phyloP scores from a whole-genome alignment of 2,329 filamentous ascomycete species.

The Colletotrichum sp. region DNA sequence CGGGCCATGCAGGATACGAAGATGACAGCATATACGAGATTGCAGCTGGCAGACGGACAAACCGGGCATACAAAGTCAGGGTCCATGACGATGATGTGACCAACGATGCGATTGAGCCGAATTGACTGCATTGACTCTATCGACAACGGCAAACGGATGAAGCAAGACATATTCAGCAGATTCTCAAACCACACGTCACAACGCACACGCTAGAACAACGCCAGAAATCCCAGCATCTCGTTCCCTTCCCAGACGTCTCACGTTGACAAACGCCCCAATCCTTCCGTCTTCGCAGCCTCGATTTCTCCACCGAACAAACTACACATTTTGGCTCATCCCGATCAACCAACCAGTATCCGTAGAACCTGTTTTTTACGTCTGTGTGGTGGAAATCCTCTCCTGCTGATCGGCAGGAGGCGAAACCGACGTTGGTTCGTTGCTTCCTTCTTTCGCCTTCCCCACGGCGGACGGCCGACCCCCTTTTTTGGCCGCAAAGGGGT shows the following conservation, averaged over 20 bases:
- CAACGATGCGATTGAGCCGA: background rate
- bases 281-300: background rate
- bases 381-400: background rate
- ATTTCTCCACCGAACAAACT: constrained; percentile 9
- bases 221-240: background rate
- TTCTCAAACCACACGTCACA: background rate
- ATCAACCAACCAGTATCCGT: background rate
- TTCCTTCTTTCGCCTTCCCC: background rate
- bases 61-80: background rate
- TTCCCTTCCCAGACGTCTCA: background rate
- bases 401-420: background rate
- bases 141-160: background rate
- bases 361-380: background rate
- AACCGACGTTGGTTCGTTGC: background rate
- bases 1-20: background rate
- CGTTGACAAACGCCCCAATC: background rate
- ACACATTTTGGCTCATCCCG: background rate
- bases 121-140: background rate
- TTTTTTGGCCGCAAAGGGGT: background rate
- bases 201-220: background rate
- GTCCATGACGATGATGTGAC: background rate
- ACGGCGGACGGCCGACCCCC: background rate
- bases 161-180: background rate
- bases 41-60: background rate
- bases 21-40: background rate